These are phyloP conservation scores for Lachnellula occidentalis DNA, from an alignment of 2,329 filamentous ascomycete species.

Conservation along the genomic window DNA sequence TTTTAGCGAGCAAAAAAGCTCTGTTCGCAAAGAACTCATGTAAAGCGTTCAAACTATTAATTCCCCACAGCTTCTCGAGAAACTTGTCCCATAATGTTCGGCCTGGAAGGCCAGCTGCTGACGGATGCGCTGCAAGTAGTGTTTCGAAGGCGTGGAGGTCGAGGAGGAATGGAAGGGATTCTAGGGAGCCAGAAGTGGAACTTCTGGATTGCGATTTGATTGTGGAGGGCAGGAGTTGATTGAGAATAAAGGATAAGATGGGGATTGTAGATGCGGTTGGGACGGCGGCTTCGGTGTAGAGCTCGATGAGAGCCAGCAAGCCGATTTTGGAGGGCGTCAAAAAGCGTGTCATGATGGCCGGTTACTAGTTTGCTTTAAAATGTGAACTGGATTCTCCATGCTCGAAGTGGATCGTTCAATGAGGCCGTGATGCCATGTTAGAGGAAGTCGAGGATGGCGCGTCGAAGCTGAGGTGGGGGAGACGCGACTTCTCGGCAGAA, in stretches of 20 bases:
- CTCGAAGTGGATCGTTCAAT: background rate
- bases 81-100: conserved; percentile 85
- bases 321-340: conserved; percentile 86
- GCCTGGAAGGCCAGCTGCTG: conserved; percentile 59
- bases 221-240: conserved; percentile 55
- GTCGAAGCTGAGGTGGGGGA: background rate
- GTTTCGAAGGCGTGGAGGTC: conserved; percentile 55
- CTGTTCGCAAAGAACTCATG: conserved; percentile 67
- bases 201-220: conserved; percentile 20
- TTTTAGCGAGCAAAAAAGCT: conserved; percentile 52
- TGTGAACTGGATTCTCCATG: background rate
- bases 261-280: conserved; percentile 66
- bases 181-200: background rate
- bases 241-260: conserved; percentile 73
- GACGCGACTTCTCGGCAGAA: background rate
- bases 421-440: background rate
- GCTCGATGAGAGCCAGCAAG: conserved; percentile 70
- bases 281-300: conserved; percentile 70
- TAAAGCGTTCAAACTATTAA: conserved; percentile 78
- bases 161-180: conserved; percentile 38
- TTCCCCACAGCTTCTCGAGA: conserved; percentile 72
- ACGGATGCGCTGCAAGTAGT: conserved; percentile 47
- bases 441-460: background rate
- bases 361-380: background rate
- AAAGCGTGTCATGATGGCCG: conserved; percentile 64